Evolutionary conservation across 441 rosid species (phyloP), one percentile per base, ranked within the genome.

Genomic region (Kokia cookei): DNA sequence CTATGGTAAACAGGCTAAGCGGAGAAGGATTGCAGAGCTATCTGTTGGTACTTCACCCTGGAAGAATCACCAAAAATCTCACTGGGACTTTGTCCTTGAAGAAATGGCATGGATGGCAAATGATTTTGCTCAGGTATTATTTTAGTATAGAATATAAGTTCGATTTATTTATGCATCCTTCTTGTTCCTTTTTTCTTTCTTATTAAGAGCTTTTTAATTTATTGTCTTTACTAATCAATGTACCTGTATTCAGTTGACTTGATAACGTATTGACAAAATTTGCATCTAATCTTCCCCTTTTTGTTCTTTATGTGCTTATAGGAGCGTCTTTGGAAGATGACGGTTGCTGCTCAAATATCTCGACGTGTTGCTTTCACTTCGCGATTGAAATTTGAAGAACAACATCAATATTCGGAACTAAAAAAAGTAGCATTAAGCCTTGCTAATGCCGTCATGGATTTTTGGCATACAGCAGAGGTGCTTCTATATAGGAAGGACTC

Each of bases 271-370:
- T 47, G 66, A 17, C 19, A 48, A 43, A 51, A 42, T 61, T 47
- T 69, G 35, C 51, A 24, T 66, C 37, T 40, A 15, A 61, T 19
- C 29, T 76, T 73, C 58, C 14, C 43, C 6, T 29, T 58, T 58
- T 58, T 78, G 29, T 54, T 74, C 68, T 40, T 77, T 65, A 59
- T 48, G 12, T 64, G 61, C 77, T 80, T 78, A 22, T 77, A 97
- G 99, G 99, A 97, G 86, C 97, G 99, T 45, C 86, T 97, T 77
- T 97, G 99, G 99, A 97, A 97, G 86, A 88, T 83, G 86, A 91
- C 96, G 71, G 94, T 96, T 81, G 99, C 99, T 72, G 90, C 97
- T 74, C 97, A 90, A 84, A 84, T 89, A 79, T 90, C 92, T 84
- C 91, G 67, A 77, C 85, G 81, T 66, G 84, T 76, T 79, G 96